Percentiles rank a stretch among this genome's conserved stretches.
Evolutionary conservation across 1,139 yeast genomes (phyloP).

Genomic region (Debaryomyces psychrophilus): DNA sequence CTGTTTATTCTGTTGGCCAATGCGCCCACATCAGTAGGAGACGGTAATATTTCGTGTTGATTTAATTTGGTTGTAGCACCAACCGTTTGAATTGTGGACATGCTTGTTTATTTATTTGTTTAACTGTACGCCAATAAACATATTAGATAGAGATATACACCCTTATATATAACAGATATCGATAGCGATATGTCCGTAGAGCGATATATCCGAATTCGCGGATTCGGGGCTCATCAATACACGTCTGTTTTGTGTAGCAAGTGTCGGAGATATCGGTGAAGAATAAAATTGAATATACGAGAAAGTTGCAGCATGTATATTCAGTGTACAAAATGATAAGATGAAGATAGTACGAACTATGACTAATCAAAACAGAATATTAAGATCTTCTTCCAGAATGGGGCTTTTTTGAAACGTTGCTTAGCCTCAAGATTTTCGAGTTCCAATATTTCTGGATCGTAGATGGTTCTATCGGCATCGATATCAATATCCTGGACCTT

Average conservation of each 20-base stretch:
- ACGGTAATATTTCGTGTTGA: conserved; percentile 68
- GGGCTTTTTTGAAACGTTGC: conserved; percentile 34
- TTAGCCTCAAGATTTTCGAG: conserved; percentile 45
- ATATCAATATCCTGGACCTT: conserved; percentile 43
- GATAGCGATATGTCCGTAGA: background rate
- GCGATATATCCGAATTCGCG: conserved; percentile 11
- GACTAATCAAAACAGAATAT: conserved; percentile 1
- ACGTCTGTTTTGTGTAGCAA: conserved; percentile 4
- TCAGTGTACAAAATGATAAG: background rate
- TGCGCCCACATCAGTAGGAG: conserved; percentile 76
- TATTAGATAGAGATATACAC: background rate
- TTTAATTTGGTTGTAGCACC: conserved; percentile 45
- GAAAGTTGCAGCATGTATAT: background rate
- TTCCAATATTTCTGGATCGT: conserved; percentile 43
- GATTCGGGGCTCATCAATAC: conserved; percentile 1
- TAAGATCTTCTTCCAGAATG: conserved; percentile 21
- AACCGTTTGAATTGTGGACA: conserved; percentile 20
- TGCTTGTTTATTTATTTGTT: conserved; percentile 7
- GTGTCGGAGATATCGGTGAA: conserved; percentile 8
- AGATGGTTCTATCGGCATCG: conserved; percentile 43
- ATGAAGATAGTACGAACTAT: background rate
- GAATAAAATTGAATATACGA: background rate
- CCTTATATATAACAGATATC: background rate
- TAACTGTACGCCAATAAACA: background rate
- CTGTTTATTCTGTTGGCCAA: conserved; percentile 77